Base-by-base conservation (phyloP, 192 early-diverging fungal species). In the Coemansia biformis region DNA sequence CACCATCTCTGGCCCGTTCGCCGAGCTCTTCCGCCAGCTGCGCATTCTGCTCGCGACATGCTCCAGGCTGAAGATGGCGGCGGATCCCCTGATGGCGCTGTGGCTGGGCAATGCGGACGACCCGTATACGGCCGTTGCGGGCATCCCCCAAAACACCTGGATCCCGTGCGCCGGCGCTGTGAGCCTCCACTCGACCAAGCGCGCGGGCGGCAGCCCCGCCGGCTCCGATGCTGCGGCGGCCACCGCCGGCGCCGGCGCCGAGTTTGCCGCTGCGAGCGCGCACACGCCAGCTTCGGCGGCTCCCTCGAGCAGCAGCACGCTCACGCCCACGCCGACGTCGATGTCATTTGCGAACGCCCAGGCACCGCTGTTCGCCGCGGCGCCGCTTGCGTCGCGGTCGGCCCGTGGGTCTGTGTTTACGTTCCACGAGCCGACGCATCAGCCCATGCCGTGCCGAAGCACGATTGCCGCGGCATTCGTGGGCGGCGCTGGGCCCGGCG, bases 71-170 rank as follows among this genome's bases (percentile, higher is more conserved):
- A 74, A 74, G 48, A 45, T 61, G 8, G 63, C 70, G 0, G 63
- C 59, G 1, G 70, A 74, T 33, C 51, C 70, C 29, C 48, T 74
- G 34, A 50, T 74, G 59, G n/a, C 51, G 23, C 32, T 74, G 39
- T 74, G 70, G 70, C 54, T 74, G 40, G 70, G 70, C 22, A 74
- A 52, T 55, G 62, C 58, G 38, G 70, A 74, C 24, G 70, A 74
- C n/a, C 70, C 70, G 21, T 74, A 74, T 37, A 34, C 63, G 22
- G 59, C 63, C 5, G 37, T 62, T 17, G 46, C 70, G 0, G 57
- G 47, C 4, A 47, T 59, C 7, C 59, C 63, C 15, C 53, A 57
- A 38, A 62, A 55, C 54, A 45, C 52, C 8, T 74, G 70, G 70
- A 35, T 50, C 13, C 63, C 70, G 30, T 74, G 63, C 31, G 40